phyloP scores from a whole-genome alignment of 176 grass and related monocot species.

The Juncus inflexus region DNA sequence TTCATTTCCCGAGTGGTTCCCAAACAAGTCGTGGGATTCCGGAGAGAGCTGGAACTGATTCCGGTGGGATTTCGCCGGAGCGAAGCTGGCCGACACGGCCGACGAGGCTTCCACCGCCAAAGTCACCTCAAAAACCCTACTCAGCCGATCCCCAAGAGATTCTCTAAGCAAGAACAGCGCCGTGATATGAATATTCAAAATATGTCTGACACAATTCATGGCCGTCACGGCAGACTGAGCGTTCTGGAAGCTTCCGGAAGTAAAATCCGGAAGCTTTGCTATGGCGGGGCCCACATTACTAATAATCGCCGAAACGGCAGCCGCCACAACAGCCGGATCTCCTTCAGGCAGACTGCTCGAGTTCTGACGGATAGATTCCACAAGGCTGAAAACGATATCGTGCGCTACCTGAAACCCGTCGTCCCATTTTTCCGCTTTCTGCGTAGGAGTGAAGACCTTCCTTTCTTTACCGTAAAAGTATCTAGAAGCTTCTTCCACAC shows the following conservation, averaged over 20 bases:
- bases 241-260: slow-evolving; percentile 60
- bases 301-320: slow-evolving; percentile 88
- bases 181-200: slow-evolving; percentile 70
- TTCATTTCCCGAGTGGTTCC: slow-evolving; percentile 65
- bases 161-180: slow-evolving; percentile 93
- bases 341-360: slow-evolving; percentile 56
- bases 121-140: slow-evolving; percentile 68
- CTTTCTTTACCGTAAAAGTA: slow-evolving; percentile 79
- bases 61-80: slow-evolving; percentile 66
- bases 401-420: slow-evolving; percentile 82
- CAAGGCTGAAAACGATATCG: slow-evolving; percentile 65
- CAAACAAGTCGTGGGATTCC: slow-evolving; percentile 71
- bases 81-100: slow-evolving; percentile 57
- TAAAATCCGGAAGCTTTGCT: slow-evolving; percentile 80
- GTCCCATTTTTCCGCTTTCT: slow-evolving; percentile 56
- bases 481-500: slow-evolving; percentile 51
- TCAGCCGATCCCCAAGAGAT: slow-evolving; percentile 78
- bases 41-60: slow-evolving; percentile 92
- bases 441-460: slow-evolving; percentile 14
- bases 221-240: slow-evolving; percentile 44
- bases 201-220: slow-evolving; percentile 54
- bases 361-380: slow-evolving; percentile 78
- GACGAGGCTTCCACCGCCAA: slow-evolving; percentile 80
- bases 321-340: slow-evolving; percentile 64
- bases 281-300: slow-evolving; percentile 61